Evolutionary conservation across 768 basidiomycete genomes (phyloP), one percentile per base, ranked within the genome.

Genomic region (Scleroderma bovista): DNA sequence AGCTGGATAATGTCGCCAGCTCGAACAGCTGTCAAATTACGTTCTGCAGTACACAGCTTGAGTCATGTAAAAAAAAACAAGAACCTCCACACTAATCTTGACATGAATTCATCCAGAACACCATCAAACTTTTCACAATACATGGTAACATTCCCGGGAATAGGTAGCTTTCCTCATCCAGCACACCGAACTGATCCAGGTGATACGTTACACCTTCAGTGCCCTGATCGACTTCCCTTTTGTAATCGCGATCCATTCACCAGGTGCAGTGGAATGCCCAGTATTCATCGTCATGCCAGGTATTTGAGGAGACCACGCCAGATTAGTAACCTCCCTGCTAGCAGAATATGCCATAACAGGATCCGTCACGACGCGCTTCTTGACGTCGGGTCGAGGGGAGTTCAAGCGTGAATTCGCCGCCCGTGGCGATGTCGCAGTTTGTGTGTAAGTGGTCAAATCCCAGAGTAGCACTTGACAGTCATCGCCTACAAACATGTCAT

Each of bases 391-490:
- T 46, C 87, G 75, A 16, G 88, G 89, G 16, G 88, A 89, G 63
- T 86, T 86, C 47, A 88, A 69, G 6, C 89, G 79, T 32, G 86
- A 81, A 48, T 82, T 80, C 42, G 82, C 78, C 13, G 67, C 69
- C n/a, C 86, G 77, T 19, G 86, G 87, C 26, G 85, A 88, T 19
- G 83, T 75, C 3, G 80, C 77, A 33, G 70, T 74, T 56, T 76
- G 81, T 9, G 83, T 77, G 60, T 83, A 74, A 46, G 74, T 72
- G 51, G 83, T 74, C 39, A 96, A 77, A 64, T 98, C 94, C 90
- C 94, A 98, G 13, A 98, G 66, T 10, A 96, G 72, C n/a, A 96
- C 74, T 70, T 95, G 93, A 55, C 87, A 88, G 69, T 98, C 94
- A 65, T 98, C 94, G 49, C 83, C 93, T 96, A 62, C 15, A 45